Base-by-base conservation (phyloP, 352 stramenopile genomes). In the Globisporangium perplexum region DNA sequence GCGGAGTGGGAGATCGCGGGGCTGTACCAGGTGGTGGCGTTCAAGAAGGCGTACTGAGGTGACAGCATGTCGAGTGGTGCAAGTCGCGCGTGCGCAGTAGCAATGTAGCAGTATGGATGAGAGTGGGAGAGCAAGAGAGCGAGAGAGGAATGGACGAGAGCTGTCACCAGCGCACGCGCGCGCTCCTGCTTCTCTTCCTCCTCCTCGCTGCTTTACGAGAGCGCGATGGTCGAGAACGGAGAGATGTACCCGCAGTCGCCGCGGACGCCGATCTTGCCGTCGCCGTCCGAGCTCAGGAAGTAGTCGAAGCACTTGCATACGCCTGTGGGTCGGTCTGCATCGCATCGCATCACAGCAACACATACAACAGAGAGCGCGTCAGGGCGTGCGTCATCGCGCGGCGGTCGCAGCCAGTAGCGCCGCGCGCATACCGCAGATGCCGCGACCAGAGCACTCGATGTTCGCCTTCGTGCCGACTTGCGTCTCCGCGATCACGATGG, bases 191-290 rank as follows among this genome's bases (percentile, higher is more conserved):
- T n/a, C n/a, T n/a, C n/a, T n/a, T 38, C 15, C 31, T 38, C 15
- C 33, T 17, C 12, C 31, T 36, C 31, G 31, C 31, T 36, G 11
- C 31, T 36, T 8, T 36, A 36, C 2, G 71, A 67, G 7, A 81
- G 60, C 33, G 71, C 43, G 10, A 76, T 58, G 46, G 52, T 83
- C 30, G 72, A 72, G 51, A 88, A 92, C 12, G 78, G 77, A 11
- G 83, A 77, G 15, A 84, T 63, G 62, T 94, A 96, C 12, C 93
- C 90, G 65, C 94, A 98, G 66, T 98, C 93, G 39, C 92, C 93
- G 20, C 90, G 77, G 31, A 72, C 75, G 17, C 90, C 91, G 26
- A 77, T 57, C 35, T 78, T 82, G 17, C 86, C 90, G 49, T 69
- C 66, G 28, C 84, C 82, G 39, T 94, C 75, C 5, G 78, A 91